Percentiles rank a stretch among this genome's conserved stretches.
These are phyloP conservation scores for Scytalidium lignicola DNA, from an alignment of 2,329 filamentous ascomycete species.

Conservation along the genomic window DNA sequence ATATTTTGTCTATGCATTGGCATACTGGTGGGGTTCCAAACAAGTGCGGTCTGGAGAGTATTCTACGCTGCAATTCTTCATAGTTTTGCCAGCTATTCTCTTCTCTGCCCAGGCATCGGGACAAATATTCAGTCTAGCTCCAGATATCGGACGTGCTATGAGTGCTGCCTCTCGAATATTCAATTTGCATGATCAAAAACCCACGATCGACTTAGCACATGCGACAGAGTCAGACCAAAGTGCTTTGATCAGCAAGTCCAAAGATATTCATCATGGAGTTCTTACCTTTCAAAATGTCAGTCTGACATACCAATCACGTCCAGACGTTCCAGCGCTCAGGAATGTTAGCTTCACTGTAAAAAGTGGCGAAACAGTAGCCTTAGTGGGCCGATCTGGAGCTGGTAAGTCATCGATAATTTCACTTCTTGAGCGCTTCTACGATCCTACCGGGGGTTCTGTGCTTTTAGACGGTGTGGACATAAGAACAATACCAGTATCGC, in stretches of 20 bases:
- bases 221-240: not conserved
- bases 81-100: slow-evolving; percentile 66
- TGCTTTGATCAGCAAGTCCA: not conserved
- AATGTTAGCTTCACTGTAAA: slow-evolving; percentile 52
- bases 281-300: slow-evolving; percentile 54
- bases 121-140: slow-evolving; percentile 69
- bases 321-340: slow-evolving; percentile 52
- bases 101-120: slow-evolving; percentile 70
- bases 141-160: slow-evolving; percentile 65
- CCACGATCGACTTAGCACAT: slow-evolving; percentile 26
- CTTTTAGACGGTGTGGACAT: slow-evolving; percentile 37
- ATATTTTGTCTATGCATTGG: slow-evolving; percentile 67
- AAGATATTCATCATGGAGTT: slow-evolving; percentile 14
- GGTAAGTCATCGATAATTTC: slow-evolving; percentile 63
- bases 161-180: slow-evolving; percentile 55
- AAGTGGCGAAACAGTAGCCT: slow-evolving; percentile 55
- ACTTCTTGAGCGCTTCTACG: slow-evolving; percentile 47
- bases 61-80: slow-evolving; percentile 65
- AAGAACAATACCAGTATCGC: slow-evolving; percentile 33
- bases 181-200: slow-evolving; percentile 38
- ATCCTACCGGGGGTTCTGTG: slow-evolving; percentile 29
- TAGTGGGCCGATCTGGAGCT: slow-evolving; percentile 62
- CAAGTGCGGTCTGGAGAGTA: slow-evolving; percentile 63
- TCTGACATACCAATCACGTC: slow-evolving; percentile 61
- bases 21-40: slow-evolving; percentile 76